These are phyloP conservation scores for Talaromyces liani DNA, from an alignment of 495 filamentous ascomycete species.

Conservation along the genomic window DNA sequence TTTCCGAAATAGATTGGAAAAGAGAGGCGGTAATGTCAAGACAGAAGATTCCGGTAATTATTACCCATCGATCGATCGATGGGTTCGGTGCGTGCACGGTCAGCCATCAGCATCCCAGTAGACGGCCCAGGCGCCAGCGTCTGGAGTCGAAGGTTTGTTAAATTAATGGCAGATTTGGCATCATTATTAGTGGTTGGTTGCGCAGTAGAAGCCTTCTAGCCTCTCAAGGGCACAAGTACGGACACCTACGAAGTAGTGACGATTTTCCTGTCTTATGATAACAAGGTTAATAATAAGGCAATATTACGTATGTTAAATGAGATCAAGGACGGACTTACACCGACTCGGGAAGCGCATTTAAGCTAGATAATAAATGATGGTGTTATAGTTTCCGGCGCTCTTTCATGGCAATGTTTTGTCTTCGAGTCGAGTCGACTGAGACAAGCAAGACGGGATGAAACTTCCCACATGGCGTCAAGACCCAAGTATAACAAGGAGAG, in stretches of 20 bases:
- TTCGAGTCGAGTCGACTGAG: neutral
- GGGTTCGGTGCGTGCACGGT: neutral
- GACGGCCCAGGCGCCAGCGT: neutral
- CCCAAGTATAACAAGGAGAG: neutral
- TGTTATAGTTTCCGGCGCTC: neutral
- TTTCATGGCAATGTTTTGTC: neutral
- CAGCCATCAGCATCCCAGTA: neutral
- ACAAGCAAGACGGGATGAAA: neutral
- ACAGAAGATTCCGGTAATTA: neutral
- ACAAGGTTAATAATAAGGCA: neutral
- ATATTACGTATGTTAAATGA: neutral
- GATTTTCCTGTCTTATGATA: neutral
- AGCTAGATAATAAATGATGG: neutral
- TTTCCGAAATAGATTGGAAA: neutral
- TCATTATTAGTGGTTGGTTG: neutral
- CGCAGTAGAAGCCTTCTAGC: neutral
- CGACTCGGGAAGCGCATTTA: neutral
- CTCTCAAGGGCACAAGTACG: neutral
- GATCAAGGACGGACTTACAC: neutral
- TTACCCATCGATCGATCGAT: neutral
- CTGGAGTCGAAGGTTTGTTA: neutral
- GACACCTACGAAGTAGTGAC: too few species aligned
- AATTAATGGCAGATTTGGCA: neutral
- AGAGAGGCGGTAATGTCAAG: neutral
- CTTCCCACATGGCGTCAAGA: neutral